A percentile compares a stretch with the other conserved stretches of the same genome.
These are phyloP conservation scores for Leccinum truebloodii DNA, from an alignment of 768 basidiomycete species.

Conservation along the genomic window DNA sequence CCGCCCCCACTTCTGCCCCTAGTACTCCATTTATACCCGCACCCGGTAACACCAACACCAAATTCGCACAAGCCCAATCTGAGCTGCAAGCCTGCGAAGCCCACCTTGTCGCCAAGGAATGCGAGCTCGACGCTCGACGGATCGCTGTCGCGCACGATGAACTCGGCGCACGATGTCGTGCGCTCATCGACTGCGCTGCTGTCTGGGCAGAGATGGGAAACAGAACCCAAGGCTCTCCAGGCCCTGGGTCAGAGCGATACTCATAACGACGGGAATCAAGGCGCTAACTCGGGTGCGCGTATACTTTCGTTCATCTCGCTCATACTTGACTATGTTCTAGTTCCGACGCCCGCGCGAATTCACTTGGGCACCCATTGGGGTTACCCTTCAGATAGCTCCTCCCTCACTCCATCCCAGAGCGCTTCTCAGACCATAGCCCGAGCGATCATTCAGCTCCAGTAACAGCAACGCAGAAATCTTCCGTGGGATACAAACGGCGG, in stretches of 20 bases:
- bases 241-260: conserved; percentile 5
- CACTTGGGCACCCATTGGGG: no score
- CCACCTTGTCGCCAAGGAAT: conserved; percentile 69
- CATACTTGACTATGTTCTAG: no score
- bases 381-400: no score
- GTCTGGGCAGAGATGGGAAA: conserved; percentile 65
- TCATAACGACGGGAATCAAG: no score
- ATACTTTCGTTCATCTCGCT: no score
- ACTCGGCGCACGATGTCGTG: conserved; percentile 60
- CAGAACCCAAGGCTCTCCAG: conserved; percentile 46
- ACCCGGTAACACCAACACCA: conserved; percentile 34
- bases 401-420: no score
- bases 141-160: conserved; percentile 59
- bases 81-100: conserved; percentile 85
- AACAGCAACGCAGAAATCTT: no score
- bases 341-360: no score
- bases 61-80: conserved; percentile 65
- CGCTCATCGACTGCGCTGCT: conserved; percentile 69
- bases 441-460: no score
- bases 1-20: conserved; percentile 6
- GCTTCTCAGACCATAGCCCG: no score
- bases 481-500: no score
- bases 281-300: no score
- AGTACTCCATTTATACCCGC: background rate
- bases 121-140: conserved; percentile 54